phyloP scores from a whole-genome alignment of 805 yeast genomes.

The Wickerhamomyces canadensis region DNA sequence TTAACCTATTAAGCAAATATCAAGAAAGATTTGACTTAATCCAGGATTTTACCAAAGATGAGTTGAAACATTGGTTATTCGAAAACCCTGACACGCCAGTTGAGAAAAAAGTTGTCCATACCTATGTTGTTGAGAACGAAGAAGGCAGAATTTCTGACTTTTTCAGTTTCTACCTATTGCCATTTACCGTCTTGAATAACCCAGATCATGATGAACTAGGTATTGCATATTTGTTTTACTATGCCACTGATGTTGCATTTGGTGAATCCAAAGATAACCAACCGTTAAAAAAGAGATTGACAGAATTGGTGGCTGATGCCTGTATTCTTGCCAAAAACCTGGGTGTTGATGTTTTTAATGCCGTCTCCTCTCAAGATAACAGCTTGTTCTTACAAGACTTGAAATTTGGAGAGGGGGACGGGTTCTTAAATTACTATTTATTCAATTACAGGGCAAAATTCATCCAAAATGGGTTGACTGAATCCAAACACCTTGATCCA shows the following conservation, averaged over 20 bases:
- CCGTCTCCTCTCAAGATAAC: conserved; percentile 87
- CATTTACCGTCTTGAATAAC: conserved; percentile 75
- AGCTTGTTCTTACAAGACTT: conserved; percentile 72
- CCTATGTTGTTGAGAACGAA: conserved; percentile 66
- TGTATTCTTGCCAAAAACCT: conserved; percentile 63
- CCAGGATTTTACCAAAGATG: conserved; percentile 64
- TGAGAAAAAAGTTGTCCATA: conserved; percentile 50
- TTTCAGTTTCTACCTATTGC: conserved; percentile 82
- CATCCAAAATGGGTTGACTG: conserved; percentile 72
- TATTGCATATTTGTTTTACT: conserved; percentile 85
- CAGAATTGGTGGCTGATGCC: conserved; percentile 62
- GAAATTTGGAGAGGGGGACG: conserved; percentile 93
- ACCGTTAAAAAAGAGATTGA: conserved; percentile 53
- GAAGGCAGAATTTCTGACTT: conserved; percentile 74
- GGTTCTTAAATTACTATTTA: conserved; percentile 81
- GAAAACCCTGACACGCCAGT: conserved; percentile 37
- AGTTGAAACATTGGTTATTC: conserved; percentile 77
- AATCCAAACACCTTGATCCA: conserved; percentile 44
- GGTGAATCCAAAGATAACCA: conserved; percentile 35
- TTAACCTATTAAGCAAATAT: conserved; percentile 51
- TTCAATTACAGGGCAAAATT: conserved; percentile 87
- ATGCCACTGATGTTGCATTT: conserved; percentile 67
- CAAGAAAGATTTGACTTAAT: conserved; percentile 67
- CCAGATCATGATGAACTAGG: conserved; percentile 61
- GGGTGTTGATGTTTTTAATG: conserved; percentile 88